Percentiles rank a stretch among this genome's conserved stretches.
Evolutionary conservation across 768 basidiomycete genomes (phyloP).

Genomic region (Royoungia palumana): DNA sequence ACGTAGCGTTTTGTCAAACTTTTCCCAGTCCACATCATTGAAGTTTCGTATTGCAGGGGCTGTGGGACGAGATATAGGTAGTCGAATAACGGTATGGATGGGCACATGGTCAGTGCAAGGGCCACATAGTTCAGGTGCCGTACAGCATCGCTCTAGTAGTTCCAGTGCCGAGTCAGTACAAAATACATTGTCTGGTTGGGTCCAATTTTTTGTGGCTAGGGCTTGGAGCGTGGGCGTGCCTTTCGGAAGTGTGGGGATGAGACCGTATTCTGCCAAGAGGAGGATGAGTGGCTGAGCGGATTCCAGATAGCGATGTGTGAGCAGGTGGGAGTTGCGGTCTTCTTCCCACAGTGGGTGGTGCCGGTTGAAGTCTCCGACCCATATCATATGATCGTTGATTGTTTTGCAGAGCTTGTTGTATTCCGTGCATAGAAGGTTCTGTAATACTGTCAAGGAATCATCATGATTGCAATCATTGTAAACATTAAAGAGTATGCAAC

Average conservation of each 20-base stretch:
- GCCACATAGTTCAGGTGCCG: fast-evolving
- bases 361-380: constrained; percentile 31
- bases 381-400: constrained; percentile 11
- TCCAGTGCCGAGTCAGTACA: neutral
- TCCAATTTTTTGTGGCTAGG: constrained; percentile 28
- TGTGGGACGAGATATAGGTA: neutral
- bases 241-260: constrained; percentile 36
- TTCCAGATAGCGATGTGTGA: constrained; percentile 5
- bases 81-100: neutral
- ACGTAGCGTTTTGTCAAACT: neutral
- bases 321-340: constrained; percentile 18
- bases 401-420: no score
- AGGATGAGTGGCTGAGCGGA: neutral
- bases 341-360: constrained; percentile 34
- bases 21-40: constrained; percentile 5
- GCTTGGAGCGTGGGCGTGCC: constrained; percentile 35
- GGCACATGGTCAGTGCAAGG: constrained; percentile 16
- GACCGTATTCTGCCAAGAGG: constrained; percentile 7
- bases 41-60: neutral
- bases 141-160: neutral
- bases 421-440: no score
- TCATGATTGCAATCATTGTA: constrained; percentile 8
- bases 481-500: constrained; percentile 1
- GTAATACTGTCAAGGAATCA: neutral
- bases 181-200: constrained; percentile 8